Evolutionary conservation across 192 early-diverging fungal species (phyloP), one percentile per base, ranked within the genome.

Genomic region (Cetraspora pellucida): DNA sequence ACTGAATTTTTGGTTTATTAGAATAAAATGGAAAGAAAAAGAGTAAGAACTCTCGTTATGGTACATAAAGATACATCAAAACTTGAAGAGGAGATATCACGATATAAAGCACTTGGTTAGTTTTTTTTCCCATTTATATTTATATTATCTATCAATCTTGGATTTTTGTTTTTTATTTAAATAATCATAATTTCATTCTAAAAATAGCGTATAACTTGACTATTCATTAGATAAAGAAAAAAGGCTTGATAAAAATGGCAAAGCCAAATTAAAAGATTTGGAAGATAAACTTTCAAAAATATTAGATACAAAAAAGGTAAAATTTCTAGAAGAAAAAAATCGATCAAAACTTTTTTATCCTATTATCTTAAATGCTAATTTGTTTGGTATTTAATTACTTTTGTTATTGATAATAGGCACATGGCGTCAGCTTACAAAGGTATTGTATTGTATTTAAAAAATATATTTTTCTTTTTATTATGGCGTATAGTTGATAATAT

Each of bases 1-100:
- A 52, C 49, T 55, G 28, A 47, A 10, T 11, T 72, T 10, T 66
- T 21, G 46, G 16, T 46, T 52, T 31, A 43, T 45, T 78, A 91
- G 90, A 92, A 90, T 80, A 92, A 90, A 82, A 89, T 87, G 31
- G 86, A 84, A 21, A 83, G 88, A 64, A 89, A 89, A 75, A 84
- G 85, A 55, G 81, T 82, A 30, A 84, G 88, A 47, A 79, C 85
- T 65, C 70, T 87, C 19, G 81, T 84, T 17, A 78, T 87, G 25
- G 80, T 87, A 0, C 81, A 90, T 64, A 89, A 85, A 66, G 91
- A 92, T 75, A 85, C 86, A 5, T 67, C 73, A 19, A 88, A 88
- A 72, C 60, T 90, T 23, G 79, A 82, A 30, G 75, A 79, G 19
- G 91, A 92, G 60, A 82, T 92, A 13, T 23, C 65, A 25, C 57